These are phyloP conservation scores for Candida mattraensis DNA, from an alignment of 805 yeast species.

Conservation along the genomic window DNA sequence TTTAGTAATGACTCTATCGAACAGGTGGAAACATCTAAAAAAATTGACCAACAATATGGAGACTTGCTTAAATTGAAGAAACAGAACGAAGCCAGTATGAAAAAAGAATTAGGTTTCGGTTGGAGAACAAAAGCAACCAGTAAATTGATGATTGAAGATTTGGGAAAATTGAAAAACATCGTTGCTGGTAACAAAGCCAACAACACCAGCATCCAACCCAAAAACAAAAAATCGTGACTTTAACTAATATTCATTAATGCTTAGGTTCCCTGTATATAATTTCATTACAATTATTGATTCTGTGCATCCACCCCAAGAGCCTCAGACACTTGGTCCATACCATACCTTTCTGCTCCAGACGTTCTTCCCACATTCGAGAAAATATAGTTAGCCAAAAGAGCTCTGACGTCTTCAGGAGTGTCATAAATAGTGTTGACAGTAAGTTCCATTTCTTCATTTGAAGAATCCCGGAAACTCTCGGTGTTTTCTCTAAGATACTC, in stretches of 20 bases:
- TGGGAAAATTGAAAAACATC: slow-evolving; percentile 29
- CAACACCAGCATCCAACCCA: slow-evolving; percentile 4
- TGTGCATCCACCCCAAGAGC: background rate
- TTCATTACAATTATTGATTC: too few species aligned
- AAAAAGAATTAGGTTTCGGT: slow-evolving; percentile 57
- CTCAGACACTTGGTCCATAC: background rate
- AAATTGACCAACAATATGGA: slow-evolving; percentile 31
- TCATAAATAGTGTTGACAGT: slow-evolving; percentile 6
- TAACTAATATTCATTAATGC: too few species aligned
- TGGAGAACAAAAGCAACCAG: slow-evolving; percentile 56
- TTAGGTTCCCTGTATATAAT: too few species aligned
- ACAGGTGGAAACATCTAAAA: slow-evolving; percentile 58
- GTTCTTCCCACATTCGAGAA: background rate
- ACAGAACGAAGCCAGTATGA: slow-evolving; percentile 49
- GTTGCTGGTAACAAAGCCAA: slow-evolving; percentile 6
- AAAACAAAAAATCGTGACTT: slow-evolving; percentile 1
- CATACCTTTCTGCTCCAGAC: background rate
- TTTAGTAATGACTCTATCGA: slow-evolving; percentile 79
- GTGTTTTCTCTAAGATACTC: slow-evolving; percentile 6
- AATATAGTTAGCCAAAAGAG: slow-evolving; percentile 2
- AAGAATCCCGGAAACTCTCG: background rate
- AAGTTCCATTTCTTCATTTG: too few species aligned
- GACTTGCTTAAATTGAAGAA: slow-evolving; percentile 39
- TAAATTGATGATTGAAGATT: slow-evolving; percentile 43
- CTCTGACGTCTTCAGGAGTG: slow-evolving; percentile 6